Evolutionary conservation across 164 flowering plant genomes (phyloP).

Genomic region (Litsea cubeba): DNA sequence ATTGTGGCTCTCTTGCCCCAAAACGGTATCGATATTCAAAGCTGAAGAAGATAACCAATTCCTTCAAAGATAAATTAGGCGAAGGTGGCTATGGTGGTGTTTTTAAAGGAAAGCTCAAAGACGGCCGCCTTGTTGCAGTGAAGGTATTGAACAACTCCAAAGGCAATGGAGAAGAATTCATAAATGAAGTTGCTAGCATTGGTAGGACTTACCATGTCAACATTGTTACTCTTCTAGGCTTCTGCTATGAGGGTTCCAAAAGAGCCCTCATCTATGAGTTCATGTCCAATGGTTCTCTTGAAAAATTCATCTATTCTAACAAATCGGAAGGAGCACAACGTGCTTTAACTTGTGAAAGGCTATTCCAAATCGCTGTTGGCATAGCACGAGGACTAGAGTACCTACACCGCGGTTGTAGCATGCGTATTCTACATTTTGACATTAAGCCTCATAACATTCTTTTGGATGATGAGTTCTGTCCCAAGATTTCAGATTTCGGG

Average conservation of each 20-base stretch:
- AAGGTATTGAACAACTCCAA: conserved; percentile 29
- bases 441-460: conserved; percentile 12
- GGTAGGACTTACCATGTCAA: conserved; percentile 10
- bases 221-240: conserved; percentile 5
- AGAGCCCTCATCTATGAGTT: conserved; percentile 12
- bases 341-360: background rate
- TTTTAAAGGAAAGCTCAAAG: conserved; percentile 33
- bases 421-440: conserved; percentile 6
- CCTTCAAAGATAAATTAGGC: conserved; percentile 33
- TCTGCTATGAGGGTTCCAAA: conserved; percentile 5
- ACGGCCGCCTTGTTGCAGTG: conserved; percentile 34
- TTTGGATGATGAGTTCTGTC: background rate
- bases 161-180: conserved; percentile 9
- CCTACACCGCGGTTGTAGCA: conserved; percentile 3
- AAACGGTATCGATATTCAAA: conserved; percentile 29
- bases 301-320: conserved; percentile 4
- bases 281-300: conserved; percentile 10
- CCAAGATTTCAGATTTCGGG: conserved; percentile 12
- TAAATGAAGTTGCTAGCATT: conserved; percentile 11
- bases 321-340: background rate
- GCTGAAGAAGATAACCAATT: conserved; percentile 33
- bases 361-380: background rate
- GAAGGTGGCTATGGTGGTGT: conserved; percentile 46
- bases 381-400: conserved; percentile 4
- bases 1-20: conserved; percentile 15